Evolutionary conservation across 345 rosid species (phyloP), one percentile per base, ranked within the genome.

Genomic region (Hibiscus syriacus): DNA sequence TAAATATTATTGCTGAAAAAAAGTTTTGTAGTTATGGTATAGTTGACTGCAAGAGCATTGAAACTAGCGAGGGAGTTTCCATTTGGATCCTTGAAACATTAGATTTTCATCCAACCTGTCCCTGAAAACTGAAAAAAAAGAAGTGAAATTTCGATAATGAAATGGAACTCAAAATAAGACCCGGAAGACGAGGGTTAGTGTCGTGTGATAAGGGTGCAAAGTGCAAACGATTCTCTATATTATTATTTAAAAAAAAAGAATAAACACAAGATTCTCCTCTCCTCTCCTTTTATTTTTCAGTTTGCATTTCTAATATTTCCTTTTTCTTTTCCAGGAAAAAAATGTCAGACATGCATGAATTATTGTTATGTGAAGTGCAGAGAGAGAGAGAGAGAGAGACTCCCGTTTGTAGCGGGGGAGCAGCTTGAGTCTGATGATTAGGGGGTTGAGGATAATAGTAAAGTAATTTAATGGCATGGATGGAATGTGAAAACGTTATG

Each of bases 401-500:
- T 30, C 74, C 80, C 77, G 82, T 73, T 65, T 73, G 70, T 12
- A 49, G 77, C 79, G 83, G 82, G 82, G 84, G 77, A 82, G 86
- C 80, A 36, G 39, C 9, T 36, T 36, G 39, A 73, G 79, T 39
- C 73, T 75, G 80, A 72, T 80, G 86, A 74, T 82, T 73, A 72
- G 77, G n/a, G 39, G 11, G 39, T 8, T 36, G 39, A 11, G 39
- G 39, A 36, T 36, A 36, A 36, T 36, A 36, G 39, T 36, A 36
- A 36, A 36, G n/a, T 41, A 41, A 13, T 13, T 64, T 6, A 3
- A 48, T 69, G 72, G 74, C 73, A 82, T 74, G 76, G 76, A 82
- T 73, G 79, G 83, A 84, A 82, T 82, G 90, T 84, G 88, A 85
- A 73, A 80, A 69, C 70, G 88, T 82, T 78, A 85, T 87, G 93